Conservation (phyloP, 1,284 basidiomycete species). For the Prillingera fragicola region DNA sequence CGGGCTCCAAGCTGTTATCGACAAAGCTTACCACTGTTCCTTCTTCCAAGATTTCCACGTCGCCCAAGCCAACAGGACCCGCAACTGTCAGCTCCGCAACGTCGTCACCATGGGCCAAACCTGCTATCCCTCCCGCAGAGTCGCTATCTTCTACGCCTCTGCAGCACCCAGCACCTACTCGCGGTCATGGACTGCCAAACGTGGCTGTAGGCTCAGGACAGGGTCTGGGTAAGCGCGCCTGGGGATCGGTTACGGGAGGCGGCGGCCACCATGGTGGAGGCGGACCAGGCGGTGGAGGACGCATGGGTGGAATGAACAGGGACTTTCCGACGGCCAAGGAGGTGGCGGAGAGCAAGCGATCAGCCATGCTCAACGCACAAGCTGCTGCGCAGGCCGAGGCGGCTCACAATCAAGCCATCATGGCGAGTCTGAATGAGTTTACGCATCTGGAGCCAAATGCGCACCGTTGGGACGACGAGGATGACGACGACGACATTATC, state of each 20-base stretch:
- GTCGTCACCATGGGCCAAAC: conserved; percentile 44
- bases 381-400: conserved; percentile 47
- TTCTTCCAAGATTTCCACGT: conserved; percentile 27
- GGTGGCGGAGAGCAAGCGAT: conserved; percentile 60
- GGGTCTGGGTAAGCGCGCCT: conserved; percentile 22
- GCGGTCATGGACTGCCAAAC: conserved; percentile 14
- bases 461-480: conserved; percentile 94
- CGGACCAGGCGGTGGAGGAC: conserved; percentile 22
- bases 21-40: conserved; percentile 68
- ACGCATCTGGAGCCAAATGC: conserved; percentile 85
- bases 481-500: conserved; percentile 81
- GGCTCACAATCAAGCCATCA: conserved; percentile 58
- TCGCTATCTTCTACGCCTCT: conserved; percentile 11
- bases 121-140: conserved; percentile 19
- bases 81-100: conserved; percentile 19
- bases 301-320: conserved; percentile 24
- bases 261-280: too few species aligned
- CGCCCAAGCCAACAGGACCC: conserved; percentile 28
- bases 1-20: conserved; percentile 67
- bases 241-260: conserved; percentile 18
- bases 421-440: conserved; percentile 67
- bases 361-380: conserved; percentile 32
- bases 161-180: conserved; percentile 31
- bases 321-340: conserved; percentile 87
- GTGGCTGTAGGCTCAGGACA: conserved; percentile 32